Evolutionary conservation across 2,329 filamentous ascomycete species (phyloP).

Genomic region (Hymenoscyphus albidus): DNA sequence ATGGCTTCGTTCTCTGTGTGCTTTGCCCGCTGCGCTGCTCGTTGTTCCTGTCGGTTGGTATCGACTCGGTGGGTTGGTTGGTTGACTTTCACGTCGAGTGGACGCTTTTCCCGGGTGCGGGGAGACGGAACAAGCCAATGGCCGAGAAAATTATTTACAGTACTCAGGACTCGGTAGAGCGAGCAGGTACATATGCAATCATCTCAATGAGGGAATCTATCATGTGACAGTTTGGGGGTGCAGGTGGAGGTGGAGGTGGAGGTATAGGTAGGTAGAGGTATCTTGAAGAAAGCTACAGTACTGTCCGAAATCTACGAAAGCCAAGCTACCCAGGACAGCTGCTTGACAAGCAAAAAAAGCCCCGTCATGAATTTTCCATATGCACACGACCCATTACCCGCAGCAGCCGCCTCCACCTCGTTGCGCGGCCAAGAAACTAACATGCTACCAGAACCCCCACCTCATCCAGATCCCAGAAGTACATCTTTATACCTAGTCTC

Average conservation of each 20-base stretch:
- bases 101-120: constrained; percentile 9
- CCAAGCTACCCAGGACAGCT: no score
- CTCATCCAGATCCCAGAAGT: constrained; percentile 25
- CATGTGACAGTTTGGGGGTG: constrained; percentile 17
- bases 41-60: background rate
- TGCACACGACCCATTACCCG: background rate
- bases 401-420: background rate
- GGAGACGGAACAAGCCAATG: constrained; percentile 12
- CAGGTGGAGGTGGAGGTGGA: background rate
- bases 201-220: constrained; percentile 11
- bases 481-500: constrained; percentile 32
- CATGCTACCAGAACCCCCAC: background rate
- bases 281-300: constrained; percentile 5
- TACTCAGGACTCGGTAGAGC: background rate
- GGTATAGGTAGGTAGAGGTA: background rate
- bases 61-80: background rate
- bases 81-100: background rate
- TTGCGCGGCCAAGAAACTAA: constrained; percentile 4
- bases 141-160: constrained; percentile 13
- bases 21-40: background rate
- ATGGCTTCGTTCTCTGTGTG: background rate
- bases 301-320: no score
- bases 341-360: background rate
- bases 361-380: background rate
- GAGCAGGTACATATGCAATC: constrained; percentile 17